Evolutionary conservation across 805 yeast species (phyloP).

Genomic region (Kuraishia ogatae): DNA sequence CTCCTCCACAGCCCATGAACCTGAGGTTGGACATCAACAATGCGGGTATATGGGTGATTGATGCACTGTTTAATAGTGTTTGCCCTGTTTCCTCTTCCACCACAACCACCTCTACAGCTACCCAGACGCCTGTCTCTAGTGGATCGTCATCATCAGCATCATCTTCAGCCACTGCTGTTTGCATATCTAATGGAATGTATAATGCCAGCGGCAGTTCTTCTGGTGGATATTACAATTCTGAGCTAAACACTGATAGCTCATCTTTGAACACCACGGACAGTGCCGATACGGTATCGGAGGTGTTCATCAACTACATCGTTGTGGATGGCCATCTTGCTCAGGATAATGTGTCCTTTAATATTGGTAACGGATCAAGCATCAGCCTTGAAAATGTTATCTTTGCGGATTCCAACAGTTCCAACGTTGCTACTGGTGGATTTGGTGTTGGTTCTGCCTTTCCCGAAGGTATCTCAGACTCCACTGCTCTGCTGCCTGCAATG

Average conservation of each 20-base stretch:
- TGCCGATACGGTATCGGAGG: constrained; percentile 9
- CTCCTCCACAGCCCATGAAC: constrained; percentile 12
- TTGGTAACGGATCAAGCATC: neutral
- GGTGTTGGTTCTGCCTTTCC: constrained; percentile 31
- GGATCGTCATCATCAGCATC: neutral
- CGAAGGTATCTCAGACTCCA: constrained; percentile 11
- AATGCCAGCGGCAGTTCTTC: constrained; percentile 13
- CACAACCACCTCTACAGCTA: neutral
- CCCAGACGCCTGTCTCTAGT: neutral
- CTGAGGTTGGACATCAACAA: constrained; percentile 22
- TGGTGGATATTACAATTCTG: constrained; percentile 8
- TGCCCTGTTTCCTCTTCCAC: constrained; percentile 10
- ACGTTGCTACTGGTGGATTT: constrained; percentile 31
- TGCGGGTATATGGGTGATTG: constrained; percentile 22
- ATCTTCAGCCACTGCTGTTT: constrained; percentile 4
- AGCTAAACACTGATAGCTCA: neutral
- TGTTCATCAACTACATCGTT: constrained; percentile 13
- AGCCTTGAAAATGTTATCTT: constrained; percentile 14
- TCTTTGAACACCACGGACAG: neutral
- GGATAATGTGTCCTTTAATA: constrained; percentile 12
- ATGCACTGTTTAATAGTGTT: constrained; percentile 10
- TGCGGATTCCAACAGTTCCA: constrained; percentile 26
- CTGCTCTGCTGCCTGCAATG: constrained; percentile 25
- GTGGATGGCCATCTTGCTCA: constrained; percentile 15
- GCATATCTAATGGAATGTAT: constrained; percentile 18